A percentile compares a stretch with the other conserved stretches of the same genome.
Conservation (phyloP, 352 stramenopile species). For the Globisporangium okanoganense region DNA sequence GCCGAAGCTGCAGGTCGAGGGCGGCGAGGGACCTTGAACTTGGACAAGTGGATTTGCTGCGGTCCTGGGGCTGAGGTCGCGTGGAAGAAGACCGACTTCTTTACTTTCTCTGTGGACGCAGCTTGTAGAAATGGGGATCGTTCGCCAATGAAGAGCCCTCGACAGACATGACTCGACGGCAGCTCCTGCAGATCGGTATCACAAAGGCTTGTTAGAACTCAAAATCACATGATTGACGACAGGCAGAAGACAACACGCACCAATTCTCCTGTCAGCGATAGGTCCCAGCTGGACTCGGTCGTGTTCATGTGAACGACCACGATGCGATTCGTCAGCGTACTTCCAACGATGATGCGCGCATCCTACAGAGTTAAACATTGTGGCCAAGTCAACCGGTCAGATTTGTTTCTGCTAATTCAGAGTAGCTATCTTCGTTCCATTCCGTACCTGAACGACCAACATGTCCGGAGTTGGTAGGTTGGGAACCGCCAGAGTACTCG, state of each 20-base stretch:
- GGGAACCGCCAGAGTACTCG: slow-evolving; percentile 20
- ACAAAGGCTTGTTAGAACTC: neutral
- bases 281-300: slow-evolving; percentile 26
- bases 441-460: slow-evolving; percentile 38
- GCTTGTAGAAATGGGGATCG: slow-evolving; percentile 49
- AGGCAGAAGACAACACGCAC: slow-evolving; percentile 17
- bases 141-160: slow-evolving; percentile 35
- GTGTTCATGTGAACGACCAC: slow-evolving; percentile 31
- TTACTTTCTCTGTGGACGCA: slow-evolving; percentile 45
- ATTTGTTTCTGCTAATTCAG: neutral
- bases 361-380: slow-evolving; percentile 15
- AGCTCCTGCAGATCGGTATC: slow-evolving; percentile 28
- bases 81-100: slow-evolving; percentile 43
- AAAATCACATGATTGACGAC: neutral
- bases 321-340: slow-evolving; percentile 34
- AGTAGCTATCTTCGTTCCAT: neutral
- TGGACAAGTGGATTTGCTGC: slow-evolving; percentile 39
- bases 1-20: neutral
- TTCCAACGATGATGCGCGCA: slow-evolving; percentile 37
- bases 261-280: slow-evolving; percentile 34
- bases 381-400: neutral
- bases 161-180: slow-evolving; percentile 35
- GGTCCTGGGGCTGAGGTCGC: slow-evolving; percentile 20
- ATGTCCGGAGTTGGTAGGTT: slow-evolving; percentile 33
- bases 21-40: slow-evolving; percentile 44